These are phyloP conservation scores for Boletus pseudo-olivaceus DNA, from an alignment of 768 basidiomycete genomes.

Conservation along the genomic window DNA sequence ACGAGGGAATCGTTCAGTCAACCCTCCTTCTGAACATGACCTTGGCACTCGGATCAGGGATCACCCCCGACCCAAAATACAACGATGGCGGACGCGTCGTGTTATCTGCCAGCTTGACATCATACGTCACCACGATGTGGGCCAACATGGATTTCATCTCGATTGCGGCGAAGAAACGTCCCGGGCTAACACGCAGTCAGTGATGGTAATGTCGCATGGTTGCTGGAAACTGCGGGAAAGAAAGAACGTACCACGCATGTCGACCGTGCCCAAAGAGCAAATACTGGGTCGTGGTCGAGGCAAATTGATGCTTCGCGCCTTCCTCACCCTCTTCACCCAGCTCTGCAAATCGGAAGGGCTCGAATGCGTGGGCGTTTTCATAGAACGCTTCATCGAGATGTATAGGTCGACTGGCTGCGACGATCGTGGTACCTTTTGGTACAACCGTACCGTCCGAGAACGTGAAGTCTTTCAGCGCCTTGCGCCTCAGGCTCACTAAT, in stretches of 20 bases:
- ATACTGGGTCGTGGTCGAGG: conserved; percentile 31
- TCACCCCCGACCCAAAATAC: neutral
- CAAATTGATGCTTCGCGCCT: conserved; percentile 32
- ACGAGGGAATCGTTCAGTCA: neutral
- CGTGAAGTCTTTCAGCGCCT: neutral
- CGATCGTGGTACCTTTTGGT: neutral
- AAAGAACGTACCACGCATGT: neutral
- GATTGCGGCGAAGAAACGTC: conserved; percentile 13
- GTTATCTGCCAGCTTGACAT: conserved; percentile 1
- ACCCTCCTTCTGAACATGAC: neutral
- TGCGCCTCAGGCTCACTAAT: conserved; percentile 28
- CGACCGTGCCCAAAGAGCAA: conserved; percentile 29
- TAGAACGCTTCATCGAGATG: neutral
- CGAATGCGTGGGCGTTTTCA: neutral
- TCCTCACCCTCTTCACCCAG: neutral
- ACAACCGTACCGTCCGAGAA: neutral
- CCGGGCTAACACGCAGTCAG: neutral
- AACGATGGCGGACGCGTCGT: neutral
- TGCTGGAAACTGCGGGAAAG: neutral
- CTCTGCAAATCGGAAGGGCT: neutral
- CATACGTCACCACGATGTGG: conserved; percentile 9
- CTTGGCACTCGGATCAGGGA: neutral
- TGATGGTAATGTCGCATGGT: too few species aligned
- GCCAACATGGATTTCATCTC: conserved; percentile 16
- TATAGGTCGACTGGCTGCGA: neutral